Conservation (phyloP, 768 basidiomycete genomes). For the Hericium erinaceus region DNA sequence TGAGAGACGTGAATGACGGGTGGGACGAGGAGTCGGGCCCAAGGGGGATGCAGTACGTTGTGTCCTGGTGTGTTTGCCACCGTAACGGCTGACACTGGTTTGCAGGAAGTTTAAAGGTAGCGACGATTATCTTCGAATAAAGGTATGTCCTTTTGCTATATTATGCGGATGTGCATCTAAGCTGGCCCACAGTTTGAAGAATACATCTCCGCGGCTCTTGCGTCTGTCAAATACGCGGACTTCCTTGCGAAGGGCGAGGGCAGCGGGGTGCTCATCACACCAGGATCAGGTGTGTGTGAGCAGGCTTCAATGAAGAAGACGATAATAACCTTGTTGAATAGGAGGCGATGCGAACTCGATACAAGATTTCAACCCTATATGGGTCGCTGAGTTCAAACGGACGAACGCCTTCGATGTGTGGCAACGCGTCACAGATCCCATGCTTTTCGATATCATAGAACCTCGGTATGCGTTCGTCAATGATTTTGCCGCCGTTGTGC, state of each 20-base stretch:
- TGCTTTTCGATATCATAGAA: constrained; percentile 93
- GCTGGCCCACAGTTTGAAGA: constrained; percentile 66
- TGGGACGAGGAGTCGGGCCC: constrained; percentile 60
- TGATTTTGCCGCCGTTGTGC: not conserved
- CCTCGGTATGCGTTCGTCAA: constrained; percentile 50
- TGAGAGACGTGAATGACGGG: constrained; percentile 74
- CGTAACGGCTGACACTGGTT: not conserved
- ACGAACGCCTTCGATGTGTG: constrained; percentile 87
- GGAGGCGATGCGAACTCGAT: constrained; percentile 48
- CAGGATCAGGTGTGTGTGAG: constrained; percentile 36
- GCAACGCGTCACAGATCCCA: constrained; percentile 84
- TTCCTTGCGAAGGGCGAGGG: constrained; percentile 66
- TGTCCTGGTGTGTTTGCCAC: not conserved
- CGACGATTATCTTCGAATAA: constrained; percentile 87
- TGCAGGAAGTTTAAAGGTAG: constrained; percentile 80
- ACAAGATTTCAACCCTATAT: constrained; percentile 80
- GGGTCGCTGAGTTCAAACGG: constrained; percentile 81
- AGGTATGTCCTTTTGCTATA: constrained; percentile 35
- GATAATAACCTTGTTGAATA: constrained; percentile 8
- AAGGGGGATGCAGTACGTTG: constrained; percentile 53
- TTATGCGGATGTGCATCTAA: no score
- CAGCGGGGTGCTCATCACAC: constrained; percentile 56
- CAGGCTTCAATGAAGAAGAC: not conserved
- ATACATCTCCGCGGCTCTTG: constrained; percentile 81
- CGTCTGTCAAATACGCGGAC: constrained; percentile 85